Evolutionary conservation across 2,329 filamentous ascomycete species (phyloP), one percentile per base, ranked within the genome.

Genomic region (Neopestalotiopsis rosae): DNA sequence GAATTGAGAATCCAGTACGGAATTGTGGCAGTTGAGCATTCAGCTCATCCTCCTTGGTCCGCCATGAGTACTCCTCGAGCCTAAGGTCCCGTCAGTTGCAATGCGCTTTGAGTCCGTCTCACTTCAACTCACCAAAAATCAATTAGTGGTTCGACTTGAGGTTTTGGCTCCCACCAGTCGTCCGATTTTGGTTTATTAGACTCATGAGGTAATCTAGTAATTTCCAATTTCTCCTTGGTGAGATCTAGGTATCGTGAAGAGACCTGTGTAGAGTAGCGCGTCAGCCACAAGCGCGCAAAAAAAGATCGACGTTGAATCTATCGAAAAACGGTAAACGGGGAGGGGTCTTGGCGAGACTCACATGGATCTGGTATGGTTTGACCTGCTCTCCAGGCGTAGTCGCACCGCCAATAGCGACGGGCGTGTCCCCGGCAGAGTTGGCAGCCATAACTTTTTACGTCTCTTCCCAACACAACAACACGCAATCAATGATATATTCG

Each of bases 31-130:
- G 80, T 0, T 81, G 78, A 9, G 80, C 75, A 76, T 93, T 92
- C 72, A 91, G 83, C 56, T 79, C 75, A 7, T 83, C 79, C 78
- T 92, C 90, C 67, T 89, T 84, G 2, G 84, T 80, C 63, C 88
- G 85, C 90, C 90, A 93, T 69, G 87, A 87, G 77, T 91, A 92
- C 59, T 86, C 82, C 70, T 92, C 90, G 40, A 91, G 84, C 90
- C 90, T 91, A 72, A 72, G 64, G 5, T 9, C n/a, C n/a, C 42
- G 62, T 65, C 5, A 58, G 34, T 49, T 24, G 30, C 12, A 9
- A 24, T 40, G 20, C 20, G 52, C 13, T 40, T 63, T 17, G 24
- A 68, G 34, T 9, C 12, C 28, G 34, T 32, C 10, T 3, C 17
- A 30, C 24, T 34, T 10, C 52, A 42, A 78, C 83, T 78, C 73